Base-by-base conservation (phyloP, 2,329 filamentous ascomycete species). In the Trichoderma asperellum region DNA sequence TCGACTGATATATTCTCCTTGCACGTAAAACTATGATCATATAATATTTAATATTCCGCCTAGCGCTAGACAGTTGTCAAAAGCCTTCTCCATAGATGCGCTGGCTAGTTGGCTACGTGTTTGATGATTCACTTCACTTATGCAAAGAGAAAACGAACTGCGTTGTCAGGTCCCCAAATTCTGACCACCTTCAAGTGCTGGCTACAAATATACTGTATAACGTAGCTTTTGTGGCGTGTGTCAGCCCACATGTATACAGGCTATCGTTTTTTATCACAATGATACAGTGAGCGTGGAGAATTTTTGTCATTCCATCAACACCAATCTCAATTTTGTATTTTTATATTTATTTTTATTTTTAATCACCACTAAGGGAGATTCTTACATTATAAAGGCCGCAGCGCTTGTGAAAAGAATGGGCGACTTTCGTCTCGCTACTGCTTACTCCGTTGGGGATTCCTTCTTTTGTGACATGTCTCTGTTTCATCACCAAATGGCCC, bases 131-230 rank as follows among this genome's bases (percentile, higher is more conserved):
- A 43, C 7, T 35, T 37, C 55, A 58, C 53, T 47, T 52, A 52
- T 52, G 64, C 55, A 59, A 56, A 56, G 37, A 59, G 40, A n/a
- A 43, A 18, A 43, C 40, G 18, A 29, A 35, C 2, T 49, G 18
- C 57, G 34, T 35, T 32, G 64, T 24, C 64, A 24, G n/a, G 43
- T 52, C 64, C 40, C 47, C 64, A 35, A 67, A 52, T 59, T 59
- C 64, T 67, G 55, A 67, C 64, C 64, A 67, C 64, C 53, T 35
- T 21, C 43, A 10, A 21, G 27, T n/a, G 21, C 40, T 66, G 40
- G 63, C 40, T 35, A 52, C 61, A 35, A 14, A 18, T 34, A 57
- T n/a, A 43, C 5, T 12, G 52, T 32, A 8, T 24, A 24, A 3
- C 24, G 40, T 53, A 43, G 18, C 52, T 24, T 27, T 24, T 14